Percentiles rank a stretch among this genome's conserved stretches.
Conservation (phyloP, 2,329 filamentous ascomycete genomes). For the Escovopsis sp. region DNA sequence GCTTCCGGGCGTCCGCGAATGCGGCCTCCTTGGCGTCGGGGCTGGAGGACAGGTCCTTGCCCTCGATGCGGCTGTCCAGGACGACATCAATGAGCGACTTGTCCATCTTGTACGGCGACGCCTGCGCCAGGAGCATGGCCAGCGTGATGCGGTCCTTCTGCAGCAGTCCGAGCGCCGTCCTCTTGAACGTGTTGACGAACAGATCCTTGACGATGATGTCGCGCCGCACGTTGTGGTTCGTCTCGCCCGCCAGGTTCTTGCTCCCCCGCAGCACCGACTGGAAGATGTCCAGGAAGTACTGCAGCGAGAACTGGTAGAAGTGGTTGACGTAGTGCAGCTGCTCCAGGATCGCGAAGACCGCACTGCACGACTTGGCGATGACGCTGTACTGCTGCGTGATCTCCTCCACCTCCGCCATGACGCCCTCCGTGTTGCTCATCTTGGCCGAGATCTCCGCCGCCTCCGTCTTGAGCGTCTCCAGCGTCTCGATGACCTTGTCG, state of each 20-base stretch:
- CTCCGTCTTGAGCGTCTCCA: conserved; percentile 96
- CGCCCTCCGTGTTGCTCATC: conserved; percentile 91
- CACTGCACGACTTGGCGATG: conserved; percentile 88
- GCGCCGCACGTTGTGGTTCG: conserved; percentile 63
- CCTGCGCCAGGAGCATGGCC: conserved; percentile 88
- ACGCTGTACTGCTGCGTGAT: conserved; percentile 91
- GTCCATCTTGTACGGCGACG: conserved; percentile 92
- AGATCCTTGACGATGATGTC: conserved; percentile 85
- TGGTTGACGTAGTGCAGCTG: conserved; percentile 97
- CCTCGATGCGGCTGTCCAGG: conserved; percentile 62
- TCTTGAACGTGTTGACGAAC: conserved; percentile 81
- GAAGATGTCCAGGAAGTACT: conserved; percentile 98
- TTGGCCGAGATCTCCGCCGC: conserved; percentile 91
- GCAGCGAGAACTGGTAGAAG: conserved; percentile 97
- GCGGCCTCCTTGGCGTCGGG: conserved; percentile 50
- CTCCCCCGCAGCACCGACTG: conserved; percentile 77
- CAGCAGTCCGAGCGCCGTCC: conserved; percentile 82
- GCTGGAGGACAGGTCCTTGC: conserved; percentile 63
- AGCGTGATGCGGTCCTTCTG: conserved; percentile 92
- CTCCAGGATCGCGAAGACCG: conserved; percentile 91
- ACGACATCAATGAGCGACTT: conserved; percentile 76
- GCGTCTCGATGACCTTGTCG: conserved; percentile 92
- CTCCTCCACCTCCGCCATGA: conserved; percentile 94
- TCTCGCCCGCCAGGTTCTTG: conserved; percentile 53
- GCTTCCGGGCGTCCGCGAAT: conserved; percentile 51